phyloP scores from a whole-genome alignment of 768 basidiomycete species.

The Suillus paluster region DNA sequence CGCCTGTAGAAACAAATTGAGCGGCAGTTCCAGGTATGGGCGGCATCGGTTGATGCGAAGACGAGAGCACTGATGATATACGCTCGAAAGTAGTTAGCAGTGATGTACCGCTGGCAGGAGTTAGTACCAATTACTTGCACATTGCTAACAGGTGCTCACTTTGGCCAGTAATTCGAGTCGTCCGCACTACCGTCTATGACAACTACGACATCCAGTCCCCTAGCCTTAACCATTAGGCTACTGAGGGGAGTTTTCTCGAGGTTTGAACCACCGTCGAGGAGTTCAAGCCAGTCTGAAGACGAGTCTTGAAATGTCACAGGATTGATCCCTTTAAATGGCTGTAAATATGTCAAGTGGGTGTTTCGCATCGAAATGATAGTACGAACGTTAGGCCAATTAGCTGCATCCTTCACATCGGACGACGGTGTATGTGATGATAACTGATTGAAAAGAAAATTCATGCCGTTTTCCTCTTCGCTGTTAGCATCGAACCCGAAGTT shows the following conservation, averaged over 20 bases:
- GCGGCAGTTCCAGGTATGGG: constrained; percentile 58
- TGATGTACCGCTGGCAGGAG: constrained; percentile 52
- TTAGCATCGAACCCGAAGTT: constrained; percentile 43
- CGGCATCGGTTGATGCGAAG: constrained; percentile 65
- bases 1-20: constrained; percentile 60
- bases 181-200: constrained; percentile 73
- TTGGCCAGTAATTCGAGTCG: constrained; percentile 64
- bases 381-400: constrained; percentile 66
- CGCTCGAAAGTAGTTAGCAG: constrained; percentile 49
- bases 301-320: constrained; percentile 56
- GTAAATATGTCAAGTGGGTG: constrained; percentile 11
- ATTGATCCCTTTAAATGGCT: constrained; percentile 59
- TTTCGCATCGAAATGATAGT: background rate
- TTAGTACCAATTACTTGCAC: background rate
- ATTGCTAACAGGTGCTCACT: constrained; percentile 45
- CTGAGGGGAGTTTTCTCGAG: constrained; percentile 72
- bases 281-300: constrained; percentile 53
- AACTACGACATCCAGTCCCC: constrained; percentile 75
- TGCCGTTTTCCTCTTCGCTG: constrained; percentile 38
- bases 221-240: constrained; percentile 69
- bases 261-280: constrained; percentile 77
- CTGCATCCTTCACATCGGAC: constrained; percentile 49
- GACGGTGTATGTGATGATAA: constrained; percentile 52
- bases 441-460: constrained; percentile 55
- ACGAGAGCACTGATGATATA: constrained; percentile 46